Base-by-base conservation (phyloP, 2,329 filamentous ascomycete species). In the Pestalotiopsis sp. region DNA sequence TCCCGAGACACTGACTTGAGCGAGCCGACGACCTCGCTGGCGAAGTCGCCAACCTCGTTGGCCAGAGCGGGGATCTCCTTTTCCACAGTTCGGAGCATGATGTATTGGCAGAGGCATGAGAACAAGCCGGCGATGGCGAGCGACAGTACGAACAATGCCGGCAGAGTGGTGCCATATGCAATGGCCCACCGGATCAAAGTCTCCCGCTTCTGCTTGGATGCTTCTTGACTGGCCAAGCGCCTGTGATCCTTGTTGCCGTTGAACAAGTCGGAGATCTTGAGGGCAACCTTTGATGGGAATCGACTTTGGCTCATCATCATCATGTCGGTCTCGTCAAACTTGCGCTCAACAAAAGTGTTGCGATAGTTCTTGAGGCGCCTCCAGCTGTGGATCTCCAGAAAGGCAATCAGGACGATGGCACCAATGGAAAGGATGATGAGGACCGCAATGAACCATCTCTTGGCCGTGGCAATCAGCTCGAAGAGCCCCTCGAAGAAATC, bases 241-340 rank as follows among this genome's bases (percentile, higher is more conserved):
- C 17, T 23, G n/a, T 56, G 27, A 27, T 58, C 49, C 20, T 59
- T 66, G 31, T 56, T 56, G 31, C 64, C 41, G 63, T 66, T 59
- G 58, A 71, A 57, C 61, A 59, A 82, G 79, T 88, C 80, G 66
- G 87, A 88, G 80, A 95, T 90, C 68, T 84, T 86, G 65, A 97
- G 87, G 56, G 95, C 95, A 36, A 87, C 82, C 2, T 86, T 86
- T 1, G 93, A 89, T 1, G 94, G 93, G 74, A 91, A 89, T 1
- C 95, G 94, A 25, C 94, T 89, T 41, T 93, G 95, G 39, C 92
- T 90, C 73, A 98, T 92, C 81, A 98, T 97, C 57, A 97, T 89
- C 45, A 95, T 90, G 77, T 98, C 95, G 86, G 97, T 90, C 0
- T 92, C 88, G 75, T 98, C 94, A 77, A 90, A 90, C 38, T 89